Base-by-base conservation (phyloP, 352 stramenopile species). In the Phytophthora pini region DNA sequence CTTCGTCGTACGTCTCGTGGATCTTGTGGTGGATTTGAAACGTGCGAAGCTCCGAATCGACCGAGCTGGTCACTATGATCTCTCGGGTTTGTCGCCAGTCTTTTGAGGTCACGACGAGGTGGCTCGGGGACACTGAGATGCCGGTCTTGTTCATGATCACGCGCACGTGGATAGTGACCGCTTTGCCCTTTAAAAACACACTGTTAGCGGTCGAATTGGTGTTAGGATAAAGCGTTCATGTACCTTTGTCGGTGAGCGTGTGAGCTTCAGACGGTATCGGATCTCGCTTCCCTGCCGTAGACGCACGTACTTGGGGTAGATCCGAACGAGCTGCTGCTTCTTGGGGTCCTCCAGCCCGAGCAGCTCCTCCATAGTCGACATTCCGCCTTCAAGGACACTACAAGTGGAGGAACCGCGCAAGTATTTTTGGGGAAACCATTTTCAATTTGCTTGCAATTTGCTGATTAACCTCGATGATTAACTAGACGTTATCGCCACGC, bases 11-110 rank as follows among this genome's bases (percentile, higher is more conserved):
- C 11, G 65, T 79, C 31, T 87, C 74, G 60, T 84, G 46, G 29
- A 89, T 84, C 61, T 85, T 90, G 77, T 91, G 84, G 49, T 89
- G 74, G 66, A 93, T 90, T 69, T 88, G 80, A 45, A 90, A 82
- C 11, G 80, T 89, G 6, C 75, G 74, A 20, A 89, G 57, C 34
- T 90, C 77, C 3, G 78, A 77, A n/a, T 89, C 72, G 3, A 58
- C 27, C 1, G 81, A 79, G 34, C 70, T 83, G 13, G 64, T 53
- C 15, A 88, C 65, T 2, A 71, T 56, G 5, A 88, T 65, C 34
- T 89, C 79, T 40, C 79, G 73, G 3, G 80, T 74, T 51, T 76
- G 61, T 10, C 76, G 65, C 73, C 82, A 89, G 40, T 89, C 71
- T 34, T 73, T 87, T 13, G 74, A 65, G 1, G 79, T 89, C 24